A percentile compares a stretch with the other conserved stretches of the same genome.
Conservation (phyloP, 257 asterid species). For the Solanum acaule region DNA sequence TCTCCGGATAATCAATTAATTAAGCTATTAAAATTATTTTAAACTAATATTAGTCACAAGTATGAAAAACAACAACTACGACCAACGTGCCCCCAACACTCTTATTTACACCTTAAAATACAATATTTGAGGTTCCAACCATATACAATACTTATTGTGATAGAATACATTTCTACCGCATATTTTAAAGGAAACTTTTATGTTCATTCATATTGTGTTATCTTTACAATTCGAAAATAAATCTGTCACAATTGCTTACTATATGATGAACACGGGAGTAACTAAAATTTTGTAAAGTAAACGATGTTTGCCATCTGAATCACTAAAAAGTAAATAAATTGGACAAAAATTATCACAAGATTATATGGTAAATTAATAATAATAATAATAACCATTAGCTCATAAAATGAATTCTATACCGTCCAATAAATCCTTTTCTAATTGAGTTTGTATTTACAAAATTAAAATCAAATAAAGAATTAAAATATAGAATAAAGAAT, state of each 20-base stretch:
- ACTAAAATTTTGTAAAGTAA: background rate
- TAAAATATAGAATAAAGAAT: too few relatives aligned
- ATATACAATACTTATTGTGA: background rate
- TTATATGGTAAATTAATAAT: background rate
- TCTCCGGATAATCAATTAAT: background rate
- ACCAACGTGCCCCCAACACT: background rate
- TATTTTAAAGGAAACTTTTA: background rate
- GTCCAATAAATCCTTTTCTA: background rate
- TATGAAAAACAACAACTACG: background rate
- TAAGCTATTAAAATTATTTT: background rate
- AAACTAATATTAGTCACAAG: background rate
- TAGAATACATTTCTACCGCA: background rate
- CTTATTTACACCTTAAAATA: background rate
- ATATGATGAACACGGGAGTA: background rate
- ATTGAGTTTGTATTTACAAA: background rate
- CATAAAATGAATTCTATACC: background rate
- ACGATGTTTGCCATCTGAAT: background rate
- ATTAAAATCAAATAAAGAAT: too few relatives aligned
- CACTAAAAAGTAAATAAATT: background rate
- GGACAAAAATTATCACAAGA: background rate
- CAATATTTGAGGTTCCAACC: background rate
- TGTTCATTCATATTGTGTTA: background rate
- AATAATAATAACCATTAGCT: too few relatives aligned
- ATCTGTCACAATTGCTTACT: background rate
- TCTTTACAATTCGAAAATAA: background rate